Evolutionary conservation across 495 filamentous ascomycete genomes (phyloP), one percentile per base, ranked within the genome.

Genomic region (Aspergillus hancockii): DNA sequence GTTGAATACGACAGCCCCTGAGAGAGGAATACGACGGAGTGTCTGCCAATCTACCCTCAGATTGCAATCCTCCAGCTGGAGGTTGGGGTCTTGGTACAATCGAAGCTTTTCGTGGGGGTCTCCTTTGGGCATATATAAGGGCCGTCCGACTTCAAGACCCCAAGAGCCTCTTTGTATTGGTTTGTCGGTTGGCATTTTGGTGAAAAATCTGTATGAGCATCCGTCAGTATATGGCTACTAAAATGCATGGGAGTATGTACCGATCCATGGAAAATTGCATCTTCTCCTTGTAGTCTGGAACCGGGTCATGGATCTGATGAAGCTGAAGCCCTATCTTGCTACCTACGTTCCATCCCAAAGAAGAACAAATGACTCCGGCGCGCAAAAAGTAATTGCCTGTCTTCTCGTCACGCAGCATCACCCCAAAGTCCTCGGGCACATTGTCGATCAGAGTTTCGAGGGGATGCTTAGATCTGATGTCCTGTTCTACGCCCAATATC

Each of bases 11-110:
- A 97, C 74, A 0, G 81, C 86, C 0, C 82, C 90, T 0, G 87
- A 89, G 5, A 97, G 71, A 2, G 92, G 92, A 0, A 96, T 76
- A 25, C 92, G 83, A 13, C 92, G 85, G 18, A 97, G 79, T 0
- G 92, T 97, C 72, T 97, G 92, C 90, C 91, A 94, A 69, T 97
- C 92, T 3, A 94, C 91, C n/a, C 92, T 84, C 14, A 97, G 80
- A 56, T 87, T 72, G 62, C 88, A 79, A 22, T 90, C 83, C 0
- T 81, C 76, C n/a, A 88, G 63, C 8, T 66, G 70, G 7, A 94
- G 71, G 8, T 78, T 62, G 1, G 81, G 72, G 49, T 83, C 69
- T 64, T 93, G 90, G 1, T 66, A 59, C 9, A 75, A 62, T 21
- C 89, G 82, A 52, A 82, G 71, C 38, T 71, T 63, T 63, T 84